These are phyloP conservation scores for Cladobotryum mycophilum DNA, from an alignment of 2,329 filamentous ascomycete species.

Conservation along the genomic window DNA sequence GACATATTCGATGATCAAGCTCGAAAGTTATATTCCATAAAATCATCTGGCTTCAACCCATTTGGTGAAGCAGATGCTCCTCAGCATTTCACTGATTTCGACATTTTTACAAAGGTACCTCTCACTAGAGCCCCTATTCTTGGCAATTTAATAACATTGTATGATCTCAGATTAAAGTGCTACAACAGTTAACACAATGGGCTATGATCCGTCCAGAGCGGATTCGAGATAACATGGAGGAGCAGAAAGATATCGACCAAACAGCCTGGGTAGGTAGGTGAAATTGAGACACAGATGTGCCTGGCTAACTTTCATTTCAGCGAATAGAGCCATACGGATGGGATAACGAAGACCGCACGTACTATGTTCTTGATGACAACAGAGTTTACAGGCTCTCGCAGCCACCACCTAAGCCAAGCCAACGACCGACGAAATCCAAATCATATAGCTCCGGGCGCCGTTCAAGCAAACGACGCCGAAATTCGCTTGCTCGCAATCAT, in stretches of 20 bases:
- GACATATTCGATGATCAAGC: constrained; percentile 93
- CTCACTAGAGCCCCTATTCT: background rate
- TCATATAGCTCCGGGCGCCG: constrained; percentile 45
- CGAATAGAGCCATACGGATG: constrained; percentile 80
- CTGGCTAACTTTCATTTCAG: constrained; percentile 31
- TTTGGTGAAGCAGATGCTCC: constrained; percentile 74
- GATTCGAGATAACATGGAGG: constrained; percentile 78
- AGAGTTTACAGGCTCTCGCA: constrained; percentile 86
- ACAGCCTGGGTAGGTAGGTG: constrained; percentile 64
- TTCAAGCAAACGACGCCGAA: constrained; percentile 66
- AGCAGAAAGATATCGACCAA: constrained; percentile 75
- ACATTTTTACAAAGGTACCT: constrained; percentile 69
- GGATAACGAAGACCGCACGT: constrained; percentile 79
- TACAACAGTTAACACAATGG: constrained; percentile 88
- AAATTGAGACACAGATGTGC: background rate
- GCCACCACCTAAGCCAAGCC: constrained; percentile 51
- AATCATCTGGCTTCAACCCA: constrained; percentile 72
- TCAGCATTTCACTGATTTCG: constrained; percentile 70
- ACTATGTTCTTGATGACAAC: constrained; percentile 91
- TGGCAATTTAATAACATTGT: no score
- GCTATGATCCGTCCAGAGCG: constrained; percentile 81
- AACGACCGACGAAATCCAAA: constrained; percentile 49
- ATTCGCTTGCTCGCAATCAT: constrained; percentile 28
- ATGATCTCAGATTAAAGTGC: constrained; percentile 54
- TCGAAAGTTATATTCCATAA: constrained; percentile 79